Percentiles rank a stretch among this genome's conserved stretches.
Evolutionary conservation across 2,329 filamentous ascomycete species (phyloP).

Genomic region (Alternaria triticina): DNA sequence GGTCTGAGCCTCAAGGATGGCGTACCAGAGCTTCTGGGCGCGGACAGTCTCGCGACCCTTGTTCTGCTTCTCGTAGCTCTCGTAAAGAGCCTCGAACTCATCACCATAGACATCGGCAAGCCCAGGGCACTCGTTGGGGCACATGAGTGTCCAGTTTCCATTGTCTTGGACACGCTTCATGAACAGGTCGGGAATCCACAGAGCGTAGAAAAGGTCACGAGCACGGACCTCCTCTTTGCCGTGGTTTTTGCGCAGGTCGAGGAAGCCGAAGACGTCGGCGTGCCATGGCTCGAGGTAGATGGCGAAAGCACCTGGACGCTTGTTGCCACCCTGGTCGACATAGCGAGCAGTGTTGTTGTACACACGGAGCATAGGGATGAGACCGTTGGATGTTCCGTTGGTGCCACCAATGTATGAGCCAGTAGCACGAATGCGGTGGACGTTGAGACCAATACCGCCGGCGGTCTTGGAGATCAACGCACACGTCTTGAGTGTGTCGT

Average conservation of each 20-base stretch:
- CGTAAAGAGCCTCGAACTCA: constrained; percentile 94
- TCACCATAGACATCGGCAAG: constrained; percentile 97
- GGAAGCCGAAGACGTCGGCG: constrained; percentile 94
- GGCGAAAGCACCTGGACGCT: constrained; percentile 96
- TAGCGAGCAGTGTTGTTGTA: constrained; percentile 99
- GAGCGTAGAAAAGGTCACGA: constrained; percentile 94
- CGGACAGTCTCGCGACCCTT: constrained; percentile 90
- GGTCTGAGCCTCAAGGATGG: constrained; percentile 96
- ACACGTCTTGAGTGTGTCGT: constrained; percentile 98
- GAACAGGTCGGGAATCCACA: constrained; percentile 99
- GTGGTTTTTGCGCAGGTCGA: constrained; percentile 98
- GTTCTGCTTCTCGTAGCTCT: constrained; percentile 84
- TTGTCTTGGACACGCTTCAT: constrained; percentile 99
- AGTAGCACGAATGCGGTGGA: constrained; percentile 95
- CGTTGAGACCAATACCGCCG: constrained; percentile 95
- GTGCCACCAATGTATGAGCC: constrained; percentile 98
- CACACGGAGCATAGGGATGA: constrained; percentile 96
- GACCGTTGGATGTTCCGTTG: constrained; percentile 96
- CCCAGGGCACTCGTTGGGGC: constrained; percentile 93
- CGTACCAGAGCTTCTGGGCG: constrained; percentile 99
- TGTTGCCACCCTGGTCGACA: constrained; percentile 98
- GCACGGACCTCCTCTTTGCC: constrained; percentile 98
- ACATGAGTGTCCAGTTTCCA: constrained; percentile 96
- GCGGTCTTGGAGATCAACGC: constrained; percentile 99
- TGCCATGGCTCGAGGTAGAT: constrained; percentile 99